These are phyloP conservation scores for Aspergillus amoenus DNA, from an alignment of 2,329 filamentous ascomycete genomes.

Conservation along the genomic window DNA sequence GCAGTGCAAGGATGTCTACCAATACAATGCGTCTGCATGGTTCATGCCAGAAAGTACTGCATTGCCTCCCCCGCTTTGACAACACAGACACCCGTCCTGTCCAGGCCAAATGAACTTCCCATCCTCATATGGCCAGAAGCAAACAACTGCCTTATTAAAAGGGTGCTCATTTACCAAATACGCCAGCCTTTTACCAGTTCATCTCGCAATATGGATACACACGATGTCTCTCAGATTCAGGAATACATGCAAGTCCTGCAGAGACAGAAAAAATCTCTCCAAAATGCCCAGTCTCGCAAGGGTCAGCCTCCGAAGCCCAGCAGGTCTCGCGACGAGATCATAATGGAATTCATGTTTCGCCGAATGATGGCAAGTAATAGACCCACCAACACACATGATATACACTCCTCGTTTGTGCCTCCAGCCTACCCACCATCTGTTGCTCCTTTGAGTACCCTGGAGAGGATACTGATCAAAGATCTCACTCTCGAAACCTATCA, in stretches of 20 bases:
- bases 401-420: slow-evolving; percentile 20
- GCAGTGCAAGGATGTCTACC: too few species aligned
- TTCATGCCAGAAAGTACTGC: too few species aligned
- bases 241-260: slow-evolving; percentile 13
- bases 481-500: slow-evolving; percentile 44
- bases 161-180: too few species aligned
- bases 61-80: too few species aligned
- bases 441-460: slow-evolving; percentile 16
- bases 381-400: neutral
- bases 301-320: slow-evolving; percentile 10
- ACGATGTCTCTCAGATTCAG: slow-evolving; percentile 14
- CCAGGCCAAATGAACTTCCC: too few species aligned
- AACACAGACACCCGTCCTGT: too few species aligned
- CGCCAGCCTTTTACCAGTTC: neutral
- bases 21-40: too few species aligned
- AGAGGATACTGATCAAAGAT: slow-evolving; percentile 30
- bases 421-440: slow-evolving; percentile 21
- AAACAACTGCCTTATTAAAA: too few species aligned
- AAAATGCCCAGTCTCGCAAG: slow-evolving; percentile 14
- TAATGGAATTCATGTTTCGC: slow-evolving; percentile 17
- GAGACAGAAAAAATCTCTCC: slow-evolving; percentile 13
- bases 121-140: too few species aligned
- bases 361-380: slow-evolving; percentile 7
- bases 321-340: slow-evolving; percentile 18
- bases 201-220: slow-evolving; percentile 13